These are phyloP conservation scores for Trypanosoma mega DNA, from an alignment of 208 protist species.

Conservation along the genomic window DNA sequence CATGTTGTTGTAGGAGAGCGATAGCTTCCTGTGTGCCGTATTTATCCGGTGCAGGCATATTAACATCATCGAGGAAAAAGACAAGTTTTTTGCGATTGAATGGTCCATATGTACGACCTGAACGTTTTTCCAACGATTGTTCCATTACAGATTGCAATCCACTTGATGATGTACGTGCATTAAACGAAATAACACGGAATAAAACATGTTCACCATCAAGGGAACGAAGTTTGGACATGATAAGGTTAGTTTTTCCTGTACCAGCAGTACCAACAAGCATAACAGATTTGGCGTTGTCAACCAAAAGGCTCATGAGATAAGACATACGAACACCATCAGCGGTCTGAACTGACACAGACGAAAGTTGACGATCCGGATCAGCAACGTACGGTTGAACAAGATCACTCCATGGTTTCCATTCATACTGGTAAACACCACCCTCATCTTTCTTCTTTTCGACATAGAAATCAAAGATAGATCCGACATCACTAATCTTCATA, in stretches of 20 bases:
- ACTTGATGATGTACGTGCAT: slow-evolving; percentile 92
- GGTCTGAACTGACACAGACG: slow-evolving; percentile 93
- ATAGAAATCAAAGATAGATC: slow-evolving; percentile 96
- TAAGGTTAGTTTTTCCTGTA: slow-evolving; percentile 97
- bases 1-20: slow-evolving; percentile 96
- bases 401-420: slow-evolving; percentile 93
- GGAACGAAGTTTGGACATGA: slow-evolving; percentile 94
- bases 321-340: slow-evolving; percentile 95
- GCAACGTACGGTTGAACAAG: slow-evolving; percentile 92
- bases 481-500: slow-evolving; percentile 90
- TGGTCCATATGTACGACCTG: slow-evolving; percentile 94
- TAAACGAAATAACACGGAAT: slow-evolving; percentile 95
- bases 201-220: slow-evolving; percentile 92
- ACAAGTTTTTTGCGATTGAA: slow-evolving; percentile 96
- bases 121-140: slow-evolving; percentile 96
- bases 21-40: slow-evolving; percentile 98
- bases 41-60: slow-evolving; percentile 98
- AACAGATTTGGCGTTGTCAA: slow-evolving; percentile 93
- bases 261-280: slow-evolving; percentile 97
- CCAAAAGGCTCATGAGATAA: slow-evolving; percentile 93
- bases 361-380: slow-evolving; percentile 86
- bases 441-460: slow-evolving; percentile 92
- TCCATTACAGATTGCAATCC: slow-evolving; percentile 96
- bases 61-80: slow-evolving; percentile 99
- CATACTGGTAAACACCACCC: slow-evolving; percentile 59